These are phyloP conservation scores for Panus rudis DNA, from an alignment of 768 basidiomycete genomes.

Conservation along the genomic window DNA sequence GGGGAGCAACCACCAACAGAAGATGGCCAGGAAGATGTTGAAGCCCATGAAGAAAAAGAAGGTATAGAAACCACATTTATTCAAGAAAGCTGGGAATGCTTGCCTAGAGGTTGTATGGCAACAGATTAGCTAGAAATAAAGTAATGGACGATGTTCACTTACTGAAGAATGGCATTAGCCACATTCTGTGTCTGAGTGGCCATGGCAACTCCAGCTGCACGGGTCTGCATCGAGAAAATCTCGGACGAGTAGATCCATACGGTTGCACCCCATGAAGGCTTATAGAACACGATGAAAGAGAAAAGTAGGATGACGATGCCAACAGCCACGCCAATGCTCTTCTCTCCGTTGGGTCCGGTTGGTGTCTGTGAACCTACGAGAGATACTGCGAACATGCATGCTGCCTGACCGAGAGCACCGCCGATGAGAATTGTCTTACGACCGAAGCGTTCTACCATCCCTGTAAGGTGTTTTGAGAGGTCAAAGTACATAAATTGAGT, in stretches of 20 bases:
- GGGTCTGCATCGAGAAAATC: conserved; percentile 7
- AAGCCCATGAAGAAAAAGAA: conserved; percentile 5
- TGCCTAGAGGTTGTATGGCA: not conserved
- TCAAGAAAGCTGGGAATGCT: conserved; percentile 1
- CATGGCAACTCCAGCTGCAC: conserved; percentile 6
- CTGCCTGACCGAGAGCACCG: conserved; percentile 4
- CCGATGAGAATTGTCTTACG: conserved; percentile 4
- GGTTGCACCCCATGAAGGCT: conserved; percentile 6
- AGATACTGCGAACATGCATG: conserved; percentile 2
- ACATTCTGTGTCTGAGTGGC: conserved; percentile 6
- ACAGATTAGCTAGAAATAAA: not conserved
- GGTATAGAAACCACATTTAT: not conserved
- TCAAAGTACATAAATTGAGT: not conserved
- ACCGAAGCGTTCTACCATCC: conserved; percentile 5
- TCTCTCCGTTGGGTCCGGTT: conserved; percentile 1
- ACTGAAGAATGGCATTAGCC: conserved; percentile 5
- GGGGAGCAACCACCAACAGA: conserved; percentile 1
- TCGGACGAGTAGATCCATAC: conserved; percentile 4
- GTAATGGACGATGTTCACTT: not conserved
- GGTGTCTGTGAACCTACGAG: conserved; percentile 3
- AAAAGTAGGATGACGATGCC: conserved; percentile 3
- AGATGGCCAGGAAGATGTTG: conserved; percentile 1
- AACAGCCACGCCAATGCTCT: conserved; percentile 2
- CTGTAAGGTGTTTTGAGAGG: not conserved
- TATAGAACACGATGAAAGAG: conserved; percentile 6